These are phyloP conservation scores for Papiliotrema terrestris DNA, from an alignment of 1,284 basidiomycete species.

Conservation along the genomic window DNA sequence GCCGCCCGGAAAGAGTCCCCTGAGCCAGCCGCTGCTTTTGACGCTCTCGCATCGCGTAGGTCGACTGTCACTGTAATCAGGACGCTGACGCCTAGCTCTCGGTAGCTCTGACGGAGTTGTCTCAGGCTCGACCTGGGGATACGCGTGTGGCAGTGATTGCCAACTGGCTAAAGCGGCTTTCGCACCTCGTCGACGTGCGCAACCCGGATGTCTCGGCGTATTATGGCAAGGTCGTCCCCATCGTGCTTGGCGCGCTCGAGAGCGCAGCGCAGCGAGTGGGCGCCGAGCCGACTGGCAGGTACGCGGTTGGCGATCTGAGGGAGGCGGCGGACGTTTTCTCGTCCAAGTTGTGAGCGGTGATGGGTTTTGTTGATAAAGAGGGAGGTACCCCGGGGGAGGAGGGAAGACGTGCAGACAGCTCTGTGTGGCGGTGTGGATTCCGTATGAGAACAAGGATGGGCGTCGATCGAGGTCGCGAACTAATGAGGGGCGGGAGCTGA, in stretches of 20 bases:
- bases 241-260: constrained; percentile 14
- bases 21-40: constrained; percentile 37
- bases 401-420: too few species aligned
- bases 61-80: background rate
- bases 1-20: constrained; percentile 13
- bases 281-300: too few species aligned
- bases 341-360: too few species aligned
- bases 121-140: constrained; percentile 22
- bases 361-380: too few species aligned
- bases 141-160: constrained; percentile 15
- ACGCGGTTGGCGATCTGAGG: too few species aligned
- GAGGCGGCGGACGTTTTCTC: too few species aligned
- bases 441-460: too few species aligned
- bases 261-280: constrained; percentile 1
- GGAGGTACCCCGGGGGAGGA: too few species aligned
- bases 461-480: background rate
- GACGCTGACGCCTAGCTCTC: constrained; percentile 16
- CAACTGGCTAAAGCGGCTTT: constrained; percentile 25
- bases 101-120: constrained; percentile 22
- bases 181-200: constrained; percentile 23
- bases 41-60: constrained; percentile 39
- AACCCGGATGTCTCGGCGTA: constrained; percentile 12
- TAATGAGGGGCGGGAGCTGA: too few species aligned
- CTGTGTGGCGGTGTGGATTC: too few species aligned
- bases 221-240: constrained; percentile 14